Evolutionary conservation across 2,329 filamentous ascomycete genomes (phyloP), one percentile per base, ranked within the genome.

Genomic region (Diaporthe aspalathi): DNA sequence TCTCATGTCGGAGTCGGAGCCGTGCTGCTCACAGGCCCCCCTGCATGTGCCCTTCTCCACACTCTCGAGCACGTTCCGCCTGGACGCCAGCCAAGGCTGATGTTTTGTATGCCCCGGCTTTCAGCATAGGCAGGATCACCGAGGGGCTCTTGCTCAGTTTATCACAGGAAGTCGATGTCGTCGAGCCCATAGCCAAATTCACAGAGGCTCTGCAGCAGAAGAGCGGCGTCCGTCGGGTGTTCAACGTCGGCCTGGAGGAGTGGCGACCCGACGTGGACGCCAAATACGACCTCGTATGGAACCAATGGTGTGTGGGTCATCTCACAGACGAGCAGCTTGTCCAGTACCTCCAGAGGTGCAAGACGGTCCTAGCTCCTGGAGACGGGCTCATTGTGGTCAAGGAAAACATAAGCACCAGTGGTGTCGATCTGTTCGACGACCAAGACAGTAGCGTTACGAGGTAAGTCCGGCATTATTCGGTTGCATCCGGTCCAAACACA

Each of bases 261-360:
- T 97, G 93, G 93, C 71, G 75, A 14, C 84, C 86, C 0, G 82
- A 76, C 0, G 76, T 81, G 2, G 83, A 78, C 12, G 76, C 81
- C 11, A 79, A 82, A 62, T 98, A 98, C 80, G 92, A 95, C 78
- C 80, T 97, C 56, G 90, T 98, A 73, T 97, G 94, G 93, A 92
- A 89, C 67, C 95, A 98, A 81, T 97, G 95, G 94, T 98, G 94
- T 80, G 81, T 95, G 9, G 92, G 93, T 29, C 92, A 98, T 80
- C 83, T 97, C 68, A 94, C 89, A 0, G 94, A 97, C 78, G 81
- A 81, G 9, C 90, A 97, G 79, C 79, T 98, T 5, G 84, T 92
- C 1, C 83, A 83, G 2, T 97, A 91, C 77, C 81, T 98, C 20
- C 76, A 82, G 70, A 85, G 89, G 32, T 93, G 93, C 78, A 87